phyloP scores from a whole-genome alignment of 805 yeast genomes.

The Komagataella populi region DNA sequence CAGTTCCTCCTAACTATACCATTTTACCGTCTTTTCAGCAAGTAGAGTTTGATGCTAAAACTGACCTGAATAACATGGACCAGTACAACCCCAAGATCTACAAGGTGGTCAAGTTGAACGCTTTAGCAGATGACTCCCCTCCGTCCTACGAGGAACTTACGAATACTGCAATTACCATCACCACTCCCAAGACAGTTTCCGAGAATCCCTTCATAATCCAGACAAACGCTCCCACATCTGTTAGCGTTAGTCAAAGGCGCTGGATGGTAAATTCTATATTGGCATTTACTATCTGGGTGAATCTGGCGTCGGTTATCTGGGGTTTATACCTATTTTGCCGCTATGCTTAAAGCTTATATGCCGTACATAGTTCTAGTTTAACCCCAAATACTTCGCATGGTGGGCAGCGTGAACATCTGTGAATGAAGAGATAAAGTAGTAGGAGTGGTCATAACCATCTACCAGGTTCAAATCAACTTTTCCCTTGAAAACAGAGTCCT shows the following conservation, averaged over 20 bases:
- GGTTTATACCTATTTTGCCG: background rate
- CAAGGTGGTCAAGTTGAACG: slow-evolving; percentile 10
- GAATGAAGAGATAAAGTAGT: slow-evolving; percentile 72
- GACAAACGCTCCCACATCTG: background rate
- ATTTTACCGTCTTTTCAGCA: background rate
- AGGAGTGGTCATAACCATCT: slow-evolving; percentile 85
- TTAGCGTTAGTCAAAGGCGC: background rate
- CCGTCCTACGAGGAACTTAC: background rate
- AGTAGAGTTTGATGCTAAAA: background rate
- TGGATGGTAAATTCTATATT: too few species aligned
- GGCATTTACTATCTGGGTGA: too few species aligned
- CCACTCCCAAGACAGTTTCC: background rate
- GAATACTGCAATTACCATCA: background rate
- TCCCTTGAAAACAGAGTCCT: slow-evolving; percentile 44
- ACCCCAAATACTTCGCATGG: slow-evolving; percentile 49
- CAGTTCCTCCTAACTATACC: background rate
- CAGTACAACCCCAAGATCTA: slow-evolving; percentile 18
- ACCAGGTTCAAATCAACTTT: slow-evolving; percentile 46
- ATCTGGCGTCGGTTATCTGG: background rate
- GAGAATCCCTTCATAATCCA: background rate
- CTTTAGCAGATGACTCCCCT: background rate
- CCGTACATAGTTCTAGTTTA: slow-evolving; percentile 2
- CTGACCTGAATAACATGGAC: slow-evolving; percentile 11
- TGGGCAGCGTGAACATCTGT: slow-evolving; percentile 74
- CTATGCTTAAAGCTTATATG: background rate